Percentiles rank a stretch among this genome's conserved stretches.
These are phyloP conservation scores for Calonectria hongkongensis DNA, from an alignment of 2,329 filamentous ascomycete genomes.

Conservation along the genomic window DNA sequence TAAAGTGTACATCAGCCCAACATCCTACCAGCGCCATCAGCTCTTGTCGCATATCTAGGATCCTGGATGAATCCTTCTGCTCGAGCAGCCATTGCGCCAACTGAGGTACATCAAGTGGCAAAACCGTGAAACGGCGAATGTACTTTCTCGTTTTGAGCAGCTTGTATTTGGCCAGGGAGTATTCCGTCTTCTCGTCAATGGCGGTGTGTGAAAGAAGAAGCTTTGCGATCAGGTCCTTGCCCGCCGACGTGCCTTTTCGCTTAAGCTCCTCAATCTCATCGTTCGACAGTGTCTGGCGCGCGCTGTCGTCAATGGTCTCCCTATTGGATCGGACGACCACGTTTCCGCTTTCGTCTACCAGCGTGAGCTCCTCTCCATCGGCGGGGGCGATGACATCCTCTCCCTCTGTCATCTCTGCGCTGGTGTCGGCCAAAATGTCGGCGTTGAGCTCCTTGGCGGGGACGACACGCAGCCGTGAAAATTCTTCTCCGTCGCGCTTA, in stretches of 20 bases:
- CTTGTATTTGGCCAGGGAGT: slow-evolving; percentile 96
- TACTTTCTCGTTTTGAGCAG: slow-evolving; percentile 96
- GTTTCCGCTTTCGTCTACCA: slow-evolving; percentile 65
- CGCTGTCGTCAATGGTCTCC: slow-evolving; percentile 76
- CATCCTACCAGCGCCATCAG: slow-evolving; percentile 86
- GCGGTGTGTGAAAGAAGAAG: slow-evolving; percentile 92
- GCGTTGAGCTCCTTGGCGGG: slow-evolving; percentile 88
- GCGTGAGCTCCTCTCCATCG: slow-evolving; percentile 65
- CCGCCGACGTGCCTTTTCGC: slow-evolving; percentile 84
- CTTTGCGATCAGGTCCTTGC: slow-evolving; percentile 93
- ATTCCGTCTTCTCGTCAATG: slow-evolving; percentile 94
- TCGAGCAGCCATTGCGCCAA: slow-evolving; percentile 86
- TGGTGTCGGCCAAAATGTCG: slow-evolving; percentile 77
- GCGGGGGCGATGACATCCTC: slow-evolving; percentile 62
- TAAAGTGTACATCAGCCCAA: slow-evolving; percentile 91
- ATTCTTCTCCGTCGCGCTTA: slow-evolving; percentile 77
- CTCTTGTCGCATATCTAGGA: slow-evolving; percentile 92
- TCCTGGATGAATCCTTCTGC: slow-evolving; percentile 86
- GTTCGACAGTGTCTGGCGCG: slow-evolving; percentile 85
- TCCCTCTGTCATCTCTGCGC: slow-evolving; percentile 65
- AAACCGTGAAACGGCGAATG: slow-evolving; percentile 87
- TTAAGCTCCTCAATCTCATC: slow-evolving; percentile 85
- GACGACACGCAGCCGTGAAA: slow-evolving; percentile 84
- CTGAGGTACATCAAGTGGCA: slow-evolving; percentile 87
- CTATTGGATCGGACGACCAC: slow-evolving; percentile 73